phyloP scores from a whole-genome alignment of 371 early-diverging fungal genomes.

The Sporodiniella umbellata region DNA sequence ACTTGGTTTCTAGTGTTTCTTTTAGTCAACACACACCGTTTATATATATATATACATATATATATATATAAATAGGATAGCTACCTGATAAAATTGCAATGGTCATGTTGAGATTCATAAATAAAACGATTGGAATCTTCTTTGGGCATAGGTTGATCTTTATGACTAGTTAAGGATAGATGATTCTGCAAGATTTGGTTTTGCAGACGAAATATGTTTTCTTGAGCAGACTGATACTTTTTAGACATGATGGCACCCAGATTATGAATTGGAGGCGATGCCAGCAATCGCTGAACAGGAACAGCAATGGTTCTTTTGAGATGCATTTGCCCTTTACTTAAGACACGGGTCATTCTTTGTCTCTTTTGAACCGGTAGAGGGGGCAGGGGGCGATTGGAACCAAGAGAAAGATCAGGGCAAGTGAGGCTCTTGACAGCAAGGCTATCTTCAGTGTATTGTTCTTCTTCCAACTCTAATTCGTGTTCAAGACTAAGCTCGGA shows the following conservation, averaged over 20 bases:
- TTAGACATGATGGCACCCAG: conserved; percentile 4
- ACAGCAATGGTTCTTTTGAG: conserved; percentile 16
- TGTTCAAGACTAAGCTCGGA: too few species aligned
- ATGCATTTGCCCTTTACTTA: conserved; percentile 17
- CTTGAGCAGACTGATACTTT: conserved; percentile 1
- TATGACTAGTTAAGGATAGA: neutral
- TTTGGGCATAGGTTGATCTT: neutral
- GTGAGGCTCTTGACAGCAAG: conserved; percentile 5
- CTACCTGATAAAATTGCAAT: conserved; percentile 16
- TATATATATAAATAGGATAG: too few species aligned
- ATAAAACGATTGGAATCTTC: conserved; percentile 1
- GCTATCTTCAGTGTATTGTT: neutral
- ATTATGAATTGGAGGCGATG: conserved; percentile 12
- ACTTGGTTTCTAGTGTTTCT: conserved; percentile 9
- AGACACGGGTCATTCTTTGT: conserved; percentile 7
- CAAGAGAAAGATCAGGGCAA: conserved; percentile 6
- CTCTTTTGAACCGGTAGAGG: conserved; percentile 16
- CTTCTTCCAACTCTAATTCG: neutral
- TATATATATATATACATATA: too few species aligned
- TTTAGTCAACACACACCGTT: neutral
- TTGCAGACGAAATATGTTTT: neutral
- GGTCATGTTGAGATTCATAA: conserved; percentile 13
- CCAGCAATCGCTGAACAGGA: conserved; percentile 8
- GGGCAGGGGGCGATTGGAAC: conserved; percentile 8
- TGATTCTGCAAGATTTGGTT: neutral